phyloP scores from a whole-genome alignment of 352 stramenopile species.

The Peronospora belbahrii region DNA sequence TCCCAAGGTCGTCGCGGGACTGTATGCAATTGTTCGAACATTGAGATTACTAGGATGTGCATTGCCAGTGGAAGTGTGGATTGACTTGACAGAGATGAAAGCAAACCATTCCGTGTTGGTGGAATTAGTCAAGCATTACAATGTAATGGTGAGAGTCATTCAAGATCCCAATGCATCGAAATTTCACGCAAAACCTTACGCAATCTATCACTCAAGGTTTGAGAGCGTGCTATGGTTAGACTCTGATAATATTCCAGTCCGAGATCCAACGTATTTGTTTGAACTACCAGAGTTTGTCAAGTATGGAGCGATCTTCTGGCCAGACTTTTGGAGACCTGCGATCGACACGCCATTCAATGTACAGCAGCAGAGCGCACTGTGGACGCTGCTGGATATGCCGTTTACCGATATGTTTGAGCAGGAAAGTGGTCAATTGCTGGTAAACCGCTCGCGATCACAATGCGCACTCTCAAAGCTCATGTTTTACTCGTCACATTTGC shows the following conservation, averaged over 20 bases:
- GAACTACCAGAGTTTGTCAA: slow-evolving; percentile 49
- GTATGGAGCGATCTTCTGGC: slow-evolving; percentile 75
- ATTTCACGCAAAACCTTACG: slow-evolving; percentile 75
- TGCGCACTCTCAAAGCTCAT: slow-evolving; percentile 61
- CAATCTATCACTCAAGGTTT: slow-evolving; percentile 68
- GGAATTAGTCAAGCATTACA: slow-evolving; percentile 46
- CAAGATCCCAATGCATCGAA: slow-evolving; percentile 52
- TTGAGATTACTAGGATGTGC: slow-evolving; percentile 37
- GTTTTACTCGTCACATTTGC: slow-evolving; percentile 65
- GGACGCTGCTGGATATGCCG: slow-evolving; percentile 69
- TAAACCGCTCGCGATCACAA: slow-evolving; percentile 39
- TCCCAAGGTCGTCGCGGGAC: slow-evolving; percentile 50
- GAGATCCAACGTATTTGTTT: slow-evolving; percentile 80
- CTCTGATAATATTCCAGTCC: slow-evolving; percentile 71
- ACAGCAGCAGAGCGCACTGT: slow-evolving; percentile 58
- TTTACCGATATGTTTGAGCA: slow-evolving; percentile 86
- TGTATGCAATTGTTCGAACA: slow-evolving; percentile 63
- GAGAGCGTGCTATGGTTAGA: slow-evolving; percentile 75
- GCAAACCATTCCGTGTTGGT: slow-evolving; percentile 46
- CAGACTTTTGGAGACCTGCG: slow-evolving; percentile 70
- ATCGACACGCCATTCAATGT: slow-evolving; percentile 67
- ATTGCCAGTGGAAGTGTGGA: slow-evolving; percentile 62
- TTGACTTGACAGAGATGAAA: slow-evolving; percentile 43
- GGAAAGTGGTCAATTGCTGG: slow-evolving; percentile 67
- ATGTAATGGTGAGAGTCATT: slow-evolving; percentile 50